A percentile compares a stretch with the other conserved stretches of the same genome.
These are phyloP conservation scores for Lodderomyces theae DNA, from an alignment of 1,139 yeast genomes.

Conservation along the genomic window DNA sequence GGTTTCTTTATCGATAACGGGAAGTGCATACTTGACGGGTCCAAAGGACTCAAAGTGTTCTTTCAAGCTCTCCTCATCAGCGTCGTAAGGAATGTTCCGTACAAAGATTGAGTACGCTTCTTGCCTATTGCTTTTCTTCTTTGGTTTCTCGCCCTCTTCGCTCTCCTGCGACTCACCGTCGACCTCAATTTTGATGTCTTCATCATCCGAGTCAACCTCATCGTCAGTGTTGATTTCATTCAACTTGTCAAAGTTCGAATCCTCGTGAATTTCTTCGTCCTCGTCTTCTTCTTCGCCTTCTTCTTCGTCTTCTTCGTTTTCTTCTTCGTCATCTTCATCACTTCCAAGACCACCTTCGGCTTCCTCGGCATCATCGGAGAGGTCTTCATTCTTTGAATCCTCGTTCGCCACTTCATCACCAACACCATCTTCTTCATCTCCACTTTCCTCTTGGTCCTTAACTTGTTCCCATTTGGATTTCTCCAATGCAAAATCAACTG, in stretches of 20 bases:
- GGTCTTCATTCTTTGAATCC: too few relatives aligned
- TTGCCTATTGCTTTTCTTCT: slow-evolving; percentile 53
- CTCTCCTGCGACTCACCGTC: slow-evolving; percentile 31
- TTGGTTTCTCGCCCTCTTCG: slow-evolving; percentile 29
- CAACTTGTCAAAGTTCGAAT: slow-evolving; percentile 22
- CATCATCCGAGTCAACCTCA: slow-evolving; percentile 21
- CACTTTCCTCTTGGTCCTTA: slow-evolving; percentile 39
- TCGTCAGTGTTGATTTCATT: slow-evolving; percentile 33
- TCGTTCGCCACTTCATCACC: too few relatives aligned
- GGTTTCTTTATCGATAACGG: slow-evolving; percentile 82
- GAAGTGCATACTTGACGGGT: slow-evolving; percentile 85
- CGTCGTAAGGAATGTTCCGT: slow-evolving; percentile 92
- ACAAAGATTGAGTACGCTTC: slow-evolving; percentile 77
- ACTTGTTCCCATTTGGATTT: slow-evolving; percentile 72
- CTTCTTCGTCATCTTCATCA: slow-evolving; percentile 33
- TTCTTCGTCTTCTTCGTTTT: slow-evolving; percentile 32
- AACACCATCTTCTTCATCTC: slow-evolving; percentile 36
- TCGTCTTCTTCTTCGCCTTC: slow-evolving; percentile 34
- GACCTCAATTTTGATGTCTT: slow-evolving; percentile 28
- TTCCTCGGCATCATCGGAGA: slow-evolving; percentile 31
- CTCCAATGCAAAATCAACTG: slow-evolving; percentile 91
- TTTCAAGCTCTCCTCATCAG: slow-evolving; percentile 71
- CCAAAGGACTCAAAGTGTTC: slow-evolving; percentile 82
- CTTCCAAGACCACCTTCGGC: slow-evolving; percentile 33
- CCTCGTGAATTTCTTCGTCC: slow-evolving; percentile 27